These are phyloP conservation scores for Cymbopogon flexuosus DNA, from an alignment of 202 grass and related monocot genomes.

Conservation along the genomic window DNA sequence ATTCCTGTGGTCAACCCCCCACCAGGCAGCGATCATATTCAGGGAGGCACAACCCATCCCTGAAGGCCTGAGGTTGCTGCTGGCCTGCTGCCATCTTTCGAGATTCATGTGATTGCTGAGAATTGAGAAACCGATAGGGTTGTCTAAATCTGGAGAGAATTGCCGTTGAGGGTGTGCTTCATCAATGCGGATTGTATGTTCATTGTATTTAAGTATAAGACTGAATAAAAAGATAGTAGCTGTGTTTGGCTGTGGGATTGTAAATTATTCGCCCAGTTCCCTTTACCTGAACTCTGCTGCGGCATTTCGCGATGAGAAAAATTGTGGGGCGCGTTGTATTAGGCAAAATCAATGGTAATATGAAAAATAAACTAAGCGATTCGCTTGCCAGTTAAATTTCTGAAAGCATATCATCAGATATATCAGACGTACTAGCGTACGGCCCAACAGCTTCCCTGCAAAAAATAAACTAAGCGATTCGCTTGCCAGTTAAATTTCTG, in stretches of 20 bases:
- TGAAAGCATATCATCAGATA: background rate
- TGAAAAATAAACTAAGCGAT: background rate
- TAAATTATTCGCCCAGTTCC: conserved; percentile 25
- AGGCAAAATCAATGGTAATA: background rate
- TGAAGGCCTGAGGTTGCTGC: conserved; percentile 14
- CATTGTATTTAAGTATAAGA: conserved; percentile 45
- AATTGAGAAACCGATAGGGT: conserved; percentile 34
- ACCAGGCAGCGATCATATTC: conserved; percentile 40
- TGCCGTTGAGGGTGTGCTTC: background rate
- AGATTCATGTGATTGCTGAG: conserved; percentile 41
- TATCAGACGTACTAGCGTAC: background rate
- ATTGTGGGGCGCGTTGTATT: background rate
- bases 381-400: background rate
- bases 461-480: too few relatives aligned
- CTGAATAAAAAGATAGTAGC: conserved; percentile 35
- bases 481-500: too few relatives aligned
- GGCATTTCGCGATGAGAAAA: background rate
- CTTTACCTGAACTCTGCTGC: background rate
- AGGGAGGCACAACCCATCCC: conserved; percentile 41
- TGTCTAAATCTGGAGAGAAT: conserved; percentile 40
- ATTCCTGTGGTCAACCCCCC: conserved; percentile 70
- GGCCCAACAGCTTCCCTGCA: background rate
- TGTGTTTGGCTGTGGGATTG: conserved; percentile 26
- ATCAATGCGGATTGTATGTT: conserved; percentile 33
- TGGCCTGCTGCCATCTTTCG: background rate